phyloP scores from a whole-genome alignment of 495 filamentous ascomycete genomes.

The Pyrenula aspistea region DNA sequence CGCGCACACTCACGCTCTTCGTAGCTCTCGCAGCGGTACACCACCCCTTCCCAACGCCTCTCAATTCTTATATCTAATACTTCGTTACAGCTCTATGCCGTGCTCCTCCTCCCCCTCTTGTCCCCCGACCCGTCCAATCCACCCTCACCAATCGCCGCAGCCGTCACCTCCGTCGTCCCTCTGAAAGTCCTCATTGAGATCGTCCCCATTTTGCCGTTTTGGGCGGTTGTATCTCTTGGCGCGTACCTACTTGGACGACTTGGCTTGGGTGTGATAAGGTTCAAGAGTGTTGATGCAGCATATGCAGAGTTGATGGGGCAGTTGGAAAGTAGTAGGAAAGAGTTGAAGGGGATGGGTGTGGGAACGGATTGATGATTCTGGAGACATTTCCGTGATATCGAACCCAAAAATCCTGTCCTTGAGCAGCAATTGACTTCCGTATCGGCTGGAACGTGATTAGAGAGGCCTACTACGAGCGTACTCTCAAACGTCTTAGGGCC shows the following conservation, averaged over 20 bases:
- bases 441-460: too few relatives aligned
- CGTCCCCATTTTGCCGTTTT: slow-evolving; percentile 66
- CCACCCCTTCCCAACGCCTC: neutral
- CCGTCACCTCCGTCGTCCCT: slow-evolving; percentile 71
- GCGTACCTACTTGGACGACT: slow-evolving; percentile 87
- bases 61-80: neutral
- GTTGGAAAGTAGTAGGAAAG: slow-evolving; percentile 37
- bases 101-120: neutral
- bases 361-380: slow-evolving; percentile 38
- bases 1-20: neutral
- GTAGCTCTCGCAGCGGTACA: neutral
- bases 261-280: slow-evolving; percentile 83
- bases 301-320: slow-evolving; percentile 75
- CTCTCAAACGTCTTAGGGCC: too few relatives aligned
- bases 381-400: too few relatives aligned
- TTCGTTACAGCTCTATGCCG: neutral
- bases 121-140: neutral
- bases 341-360: slow-evolving; percentile 34
- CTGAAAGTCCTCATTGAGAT: slow-evolving; percentile 51
- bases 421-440: too few relatives aligned
- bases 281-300: slow-evolving; percentile 90
- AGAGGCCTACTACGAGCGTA: too few relatives aligned
- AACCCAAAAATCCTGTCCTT: too few relatives aligned
- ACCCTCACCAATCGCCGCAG: neutral
- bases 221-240: slow-evolving; percentile 82